Conservation (phyloP, 1,284 basidiomycete genomes). For the Puccinia triticina region DNA sequence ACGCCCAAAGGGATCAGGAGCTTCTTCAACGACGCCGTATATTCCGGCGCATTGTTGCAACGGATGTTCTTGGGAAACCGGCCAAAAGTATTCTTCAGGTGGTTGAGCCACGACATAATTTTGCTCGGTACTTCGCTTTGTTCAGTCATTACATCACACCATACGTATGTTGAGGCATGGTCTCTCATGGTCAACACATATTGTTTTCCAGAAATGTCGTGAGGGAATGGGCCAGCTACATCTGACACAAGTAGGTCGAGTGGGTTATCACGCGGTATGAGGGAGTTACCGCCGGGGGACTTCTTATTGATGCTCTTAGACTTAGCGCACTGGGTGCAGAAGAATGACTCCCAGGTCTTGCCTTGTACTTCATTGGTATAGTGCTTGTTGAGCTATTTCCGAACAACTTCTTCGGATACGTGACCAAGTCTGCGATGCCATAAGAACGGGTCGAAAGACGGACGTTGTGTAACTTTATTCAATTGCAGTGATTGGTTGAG, state of each 20-base stretch:
- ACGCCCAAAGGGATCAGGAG: background rate
- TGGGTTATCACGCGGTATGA: background rate
- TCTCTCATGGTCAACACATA: slow-evolving; percentile 15
- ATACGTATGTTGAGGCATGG: slow-evolving; percentile 5
- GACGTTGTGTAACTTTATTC: background rate
- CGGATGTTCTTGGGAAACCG: background rate
- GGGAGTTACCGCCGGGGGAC: background rate
- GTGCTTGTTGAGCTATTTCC: background rate
- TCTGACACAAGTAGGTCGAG: background rate
- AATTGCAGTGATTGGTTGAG: background rate
- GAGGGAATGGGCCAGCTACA: background rate
- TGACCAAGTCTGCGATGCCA: slow-evolving; percentile 12
- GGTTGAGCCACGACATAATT: background rate
- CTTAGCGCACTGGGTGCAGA: background rate
- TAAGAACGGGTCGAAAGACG: background rate
- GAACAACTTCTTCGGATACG: background rate
- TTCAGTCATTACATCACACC: background rate
- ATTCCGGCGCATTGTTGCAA: slow-evolving; percentile 18
- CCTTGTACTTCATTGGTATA: background rate
- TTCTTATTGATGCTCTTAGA: background rate
- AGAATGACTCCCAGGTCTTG: background rate
- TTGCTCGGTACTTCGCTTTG: background rate
- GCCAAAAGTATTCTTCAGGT: background rate
- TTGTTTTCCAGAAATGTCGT: background rate
- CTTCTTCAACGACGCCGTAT: background rate